Percentiles rank a stretch among this genome's conserved stretches.
Conservation (phyloP, 768 basidiomycete genomes). For the Phylloporus sp. region DNA sequence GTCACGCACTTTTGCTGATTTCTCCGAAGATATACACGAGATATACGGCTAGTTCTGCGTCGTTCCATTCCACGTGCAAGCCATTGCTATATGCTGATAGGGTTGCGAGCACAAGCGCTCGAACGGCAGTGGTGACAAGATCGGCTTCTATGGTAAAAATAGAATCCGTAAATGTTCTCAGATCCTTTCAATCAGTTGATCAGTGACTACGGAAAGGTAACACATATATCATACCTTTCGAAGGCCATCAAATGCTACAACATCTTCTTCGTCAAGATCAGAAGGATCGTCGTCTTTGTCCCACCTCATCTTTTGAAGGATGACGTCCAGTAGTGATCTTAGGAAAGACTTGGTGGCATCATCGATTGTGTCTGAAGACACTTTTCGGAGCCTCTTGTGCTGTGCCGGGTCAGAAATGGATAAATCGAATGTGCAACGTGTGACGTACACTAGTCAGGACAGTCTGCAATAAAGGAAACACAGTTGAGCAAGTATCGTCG, state of each 20-base stretch:
- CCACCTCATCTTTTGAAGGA: slow-evolving; percentile 90
- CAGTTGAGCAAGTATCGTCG: slow-evolving; percentile 81
- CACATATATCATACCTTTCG: slow-evolving; percentile 58
- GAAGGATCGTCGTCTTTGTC: slow-evolving; percentile 71
- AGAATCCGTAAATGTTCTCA: slow-evolving; percentile 82
- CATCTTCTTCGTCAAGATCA: slow-evolving; percentile 86
- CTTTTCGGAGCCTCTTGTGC: slow-evolving; percentile 76
- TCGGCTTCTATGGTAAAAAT: slow-evolving; percentile 80
- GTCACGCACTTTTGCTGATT: slow-evolving; percentile 72
- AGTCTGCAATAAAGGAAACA: slow-evolving; percentile 75
- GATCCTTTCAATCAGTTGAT: slow-evolving; percentile 54
- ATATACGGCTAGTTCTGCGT: slow-evolving; percentile 91
- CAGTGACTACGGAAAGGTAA: slow-evolving; percentile 6
- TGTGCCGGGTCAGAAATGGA: slow-evolving; percentile 29
- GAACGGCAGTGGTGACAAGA: slow-evolving; percentile 75
- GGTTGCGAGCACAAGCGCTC: slow-evolving; percentile 66
- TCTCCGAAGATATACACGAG: slow-evolving; percentile 93
- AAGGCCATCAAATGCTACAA: slow-evolving; percentile 74
- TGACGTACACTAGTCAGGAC: slow-evolving; percentile 65
- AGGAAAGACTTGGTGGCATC: slow-evolving; percentile 73
- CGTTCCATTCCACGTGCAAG: slow-evolving; percentile 74
- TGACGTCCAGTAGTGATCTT: slow-evolving; percentile 66
- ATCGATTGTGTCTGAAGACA: slow-evolving; percentile 57
- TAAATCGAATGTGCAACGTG: background rate
- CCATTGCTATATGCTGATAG: slow-evolving; percentile 63